Evolutionary conservation across 2,329 filamentous ascomycete species (phyloP).

Genomic region (Huntiella savannae): DNA sequence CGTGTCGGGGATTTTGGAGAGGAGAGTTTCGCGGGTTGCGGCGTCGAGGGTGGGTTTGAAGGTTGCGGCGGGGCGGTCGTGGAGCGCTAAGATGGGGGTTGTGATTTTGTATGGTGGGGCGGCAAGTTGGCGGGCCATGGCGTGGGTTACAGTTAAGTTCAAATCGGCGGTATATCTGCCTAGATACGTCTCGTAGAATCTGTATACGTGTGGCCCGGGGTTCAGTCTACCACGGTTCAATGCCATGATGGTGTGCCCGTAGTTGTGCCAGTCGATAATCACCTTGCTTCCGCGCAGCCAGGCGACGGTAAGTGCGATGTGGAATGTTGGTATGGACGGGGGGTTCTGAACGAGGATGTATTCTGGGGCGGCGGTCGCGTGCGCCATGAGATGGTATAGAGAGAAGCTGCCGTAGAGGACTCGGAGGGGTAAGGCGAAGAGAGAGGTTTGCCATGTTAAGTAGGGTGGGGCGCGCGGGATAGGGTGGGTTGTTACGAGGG

Average conservation of each 20-base stretch:
- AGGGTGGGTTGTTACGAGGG: constrained; percentile 51
- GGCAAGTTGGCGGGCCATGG: constrained; percentile 61
- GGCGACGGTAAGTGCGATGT: constrained; percentile 53
- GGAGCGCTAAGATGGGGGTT: constrained; percentile 50
- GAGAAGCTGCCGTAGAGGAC: constrained; percentile 28
- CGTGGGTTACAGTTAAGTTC: constrained; percentile 76
- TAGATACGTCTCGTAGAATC: constrained; percentile 56
- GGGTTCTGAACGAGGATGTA: constrained; percentile 93
- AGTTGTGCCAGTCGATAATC: constrained; percentile 97
- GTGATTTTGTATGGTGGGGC: constrained; percentile 43
- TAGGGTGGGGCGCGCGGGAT: constrained; percentile 47
- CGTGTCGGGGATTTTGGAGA: constrained; percentile 47
- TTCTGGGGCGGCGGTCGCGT: constrained; percentile 50
- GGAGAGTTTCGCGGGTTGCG: constrained; percentile 35
- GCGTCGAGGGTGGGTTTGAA: constrained; percentile 49
- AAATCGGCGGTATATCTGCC: constrained; percentile 46
- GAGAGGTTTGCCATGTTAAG: constrained; percentile 32
- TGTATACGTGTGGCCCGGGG: constrained; percentile 59
- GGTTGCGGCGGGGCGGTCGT: constrained; percentile 68
- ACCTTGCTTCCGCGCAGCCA: constrained; percentile 62
- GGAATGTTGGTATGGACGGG: constrained; percentile 79
- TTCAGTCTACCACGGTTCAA: constrained; percentile 38
- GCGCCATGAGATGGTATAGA: constrained; percentile 54
- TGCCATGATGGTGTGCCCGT: constrained; percentile 82
- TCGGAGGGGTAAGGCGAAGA: constrained; percentile 10